These are phyloP conservation scores for Botrytis fragariae DNA, from an alignment of 2,329 filamentous ascomycete species.

Conservation along the genomic window DNA sequence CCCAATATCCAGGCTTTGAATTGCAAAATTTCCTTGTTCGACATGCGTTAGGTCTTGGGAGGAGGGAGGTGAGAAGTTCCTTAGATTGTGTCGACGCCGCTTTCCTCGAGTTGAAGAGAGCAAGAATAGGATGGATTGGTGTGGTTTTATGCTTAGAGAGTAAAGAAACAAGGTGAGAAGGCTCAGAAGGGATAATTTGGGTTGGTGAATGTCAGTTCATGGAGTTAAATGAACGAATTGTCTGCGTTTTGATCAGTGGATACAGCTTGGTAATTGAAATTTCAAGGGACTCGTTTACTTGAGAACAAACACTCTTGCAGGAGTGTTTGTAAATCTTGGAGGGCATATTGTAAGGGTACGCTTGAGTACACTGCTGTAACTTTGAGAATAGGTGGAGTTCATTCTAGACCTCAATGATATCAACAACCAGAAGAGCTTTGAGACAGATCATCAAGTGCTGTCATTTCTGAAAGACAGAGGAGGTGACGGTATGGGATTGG, in stretches of 20 bases:
- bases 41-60: too few relatives aligned
- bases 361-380: background rate
- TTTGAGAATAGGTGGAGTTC: background rate
- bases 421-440: too few relatives aligned
- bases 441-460: background rate
- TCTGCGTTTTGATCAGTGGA: background rate
- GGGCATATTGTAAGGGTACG: background rate
- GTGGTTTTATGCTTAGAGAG: background rate
- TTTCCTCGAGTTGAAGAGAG: background rate
- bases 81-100: accelerated
- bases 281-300: background rate
- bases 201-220: background rate
- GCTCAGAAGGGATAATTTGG: too few relatives aligned
- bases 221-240: background rate
- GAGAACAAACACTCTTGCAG: too few relatives aligned
- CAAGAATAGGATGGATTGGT: background rate
- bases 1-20: background rate
- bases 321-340: background rate
- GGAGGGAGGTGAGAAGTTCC: background rate
- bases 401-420: background rate
- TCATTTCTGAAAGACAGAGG: background rate
- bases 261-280: background rate
- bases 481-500: background rate
- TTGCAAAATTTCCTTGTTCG: background rate
- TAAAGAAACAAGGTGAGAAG: background rate